Evolutionary conservation across 2,329 filamentous ascomycete species (phyloP).

Genomic region (Exophiala dermatitidis): DNA sequence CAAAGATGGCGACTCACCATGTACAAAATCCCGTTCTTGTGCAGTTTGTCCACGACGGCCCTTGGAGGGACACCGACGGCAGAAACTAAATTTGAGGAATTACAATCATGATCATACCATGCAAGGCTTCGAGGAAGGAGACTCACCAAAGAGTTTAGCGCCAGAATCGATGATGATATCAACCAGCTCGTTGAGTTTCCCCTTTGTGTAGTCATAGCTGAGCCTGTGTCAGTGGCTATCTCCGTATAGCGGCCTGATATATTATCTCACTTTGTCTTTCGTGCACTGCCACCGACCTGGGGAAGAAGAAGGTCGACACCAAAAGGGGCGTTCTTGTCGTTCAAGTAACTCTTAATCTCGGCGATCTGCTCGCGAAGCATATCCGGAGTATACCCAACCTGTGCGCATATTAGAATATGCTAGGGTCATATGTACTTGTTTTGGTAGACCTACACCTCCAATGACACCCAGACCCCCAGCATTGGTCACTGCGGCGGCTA

Average conservation of each 20-base stretch:
- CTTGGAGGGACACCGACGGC: conserved; percentile 91
- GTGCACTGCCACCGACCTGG: conserved; percentile 86
- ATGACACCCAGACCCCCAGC: conserved; percentile 95
- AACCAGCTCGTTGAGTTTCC: conserved; percentile 85
- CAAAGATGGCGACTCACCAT: conserved; percentile 16
- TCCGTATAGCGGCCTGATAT: background rate
- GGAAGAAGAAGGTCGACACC: conserved; percentile 89
- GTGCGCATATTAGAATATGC: conserved; percentile 1
- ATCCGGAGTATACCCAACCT: conserved; percentile 76
- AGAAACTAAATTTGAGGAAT: conserved; percentile 51
- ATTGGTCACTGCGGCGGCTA: conserved; percentile 94
- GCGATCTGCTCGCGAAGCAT: conserved; percentile 94
- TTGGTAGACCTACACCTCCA: conserved; percentile 58
- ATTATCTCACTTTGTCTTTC: conserved; percentile 77
- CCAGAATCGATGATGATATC: conserved; percentile 89
- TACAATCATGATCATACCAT: background rate
- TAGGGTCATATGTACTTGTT: background rate
- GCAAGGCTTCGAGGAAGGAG: background rate
- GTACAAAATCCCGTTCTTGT: conserved; percentile 68
- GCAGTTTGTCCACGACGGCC: conserved; percentile 79
- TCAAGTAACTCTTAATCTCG: conserved; percentile 81
- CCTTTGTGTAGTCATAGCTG: conserved; percentile 99
- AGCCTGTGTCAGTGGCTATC: conserved; percentile 12
- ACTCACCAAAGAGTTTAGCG: conserved; percentile 65
- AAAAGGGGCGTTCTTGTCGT: conserved; percentile 89